Conservation (phyloP, 768 basidiomycete genomes). For the Mycena haematopus region DNA sequence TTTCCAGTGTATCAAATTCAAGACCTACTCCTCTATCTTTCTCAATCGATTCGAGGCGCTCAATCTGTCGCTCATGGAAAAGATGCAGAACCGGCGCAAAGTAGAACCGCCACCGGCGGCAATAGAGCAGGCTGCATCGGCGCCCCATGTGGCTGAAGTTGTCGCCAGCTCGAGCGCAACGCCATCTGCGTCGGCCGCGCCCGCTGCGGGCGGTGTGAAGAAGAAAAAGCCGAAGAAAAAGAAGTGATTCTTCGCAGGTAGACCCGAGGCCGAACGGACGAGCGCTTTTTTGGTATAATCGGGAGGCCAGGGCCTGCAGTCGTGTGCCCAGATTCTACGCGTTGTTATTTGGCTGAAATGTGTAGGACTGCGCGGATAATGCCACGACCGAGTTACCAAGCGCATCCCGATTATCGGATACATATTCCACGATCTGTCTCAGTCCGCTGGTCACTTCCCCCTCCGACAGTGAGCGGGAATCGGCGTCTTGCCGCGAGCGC, state of each 20-base stretch:
- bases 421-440: too few species aligned
- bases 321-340: slow-evolving; percentile 17
- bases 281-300: slow-evolving; percentile 10
- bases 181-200: slow-evolving; percentile 39
- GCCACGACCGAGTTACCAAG: neutral
- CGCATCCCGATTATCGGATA: neutral
- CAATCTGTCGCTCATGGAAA: slow-evolving; percentile 84
- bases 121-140: slow-evolving; percentile 29
- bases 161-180: slow-evolving; percentile 40
- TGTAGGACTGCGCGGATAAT: neutral
- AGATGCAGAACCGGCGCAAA: slow-evolving; percentile 74
- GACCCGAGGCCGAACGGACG: slow-evolving; percentile 28
- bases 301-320: slow-evolving; percentile 3
- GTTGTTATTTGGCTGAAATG: neutral
- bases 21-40: slow-evolving; percentile 92
- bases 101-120: slow-evolving; percentile 33
- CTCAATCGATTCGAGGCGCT: slow-evolving; percentile 96
- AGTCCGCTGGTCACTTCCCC: too few species aligned
- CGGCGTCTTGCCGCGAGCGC: too few species aligned
- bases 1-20: slow-evolving; percentile 91
- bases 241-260: slow-evolving; percentile 48
- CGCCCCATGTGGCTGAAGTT: slow-evolving; percentile 30
- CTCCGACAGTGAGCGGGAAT: too few species aligned
- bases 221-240: slow-evolving; percentile 89
- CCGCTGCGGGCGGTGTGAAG: slow-evolving; percentile 60